These are phyloP conservation scores for Fusarium subglutinans DNA, from an alignment of 2,329 filamentous ascomycete species.

Conservation along the genomic window DNA sequence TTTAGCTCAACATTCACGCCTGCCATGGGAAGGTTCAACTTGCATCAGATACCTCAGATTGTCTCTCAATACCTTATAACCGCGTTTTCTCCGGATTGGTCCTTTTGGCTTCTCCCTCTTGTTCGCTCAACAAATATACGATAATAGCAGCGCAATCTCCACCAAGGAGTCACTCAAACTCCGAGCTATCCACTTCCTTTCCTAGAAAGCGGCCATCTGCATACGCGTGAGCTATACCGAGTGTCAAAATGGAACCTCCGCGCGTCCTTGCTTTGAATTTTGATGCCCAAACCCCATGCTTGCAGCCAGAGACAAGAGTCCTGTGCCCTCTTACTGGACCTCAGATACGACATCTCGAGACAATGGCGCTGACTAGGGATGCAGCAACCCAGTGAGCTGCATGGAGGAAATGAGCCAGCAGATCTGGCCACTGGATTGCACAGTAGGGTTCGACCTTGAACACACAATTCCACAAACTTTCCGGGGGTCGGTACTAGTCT, in stretches of 20 bases:
- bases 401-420: neutral
- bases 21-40: neutral
- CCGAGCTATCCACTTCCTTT: conserved; percentile 14
- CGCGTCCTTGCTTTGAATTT: neutral
- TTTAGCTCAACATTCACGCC: neutral
- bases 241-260: conserved; percentile 5
- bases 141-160: conserved; percentile 12
- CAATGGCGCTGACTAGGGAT: conserved; percentile 22
- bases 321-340: neutral
- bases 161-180: conserved; percentile 8
- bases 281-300: neutral
- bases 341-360: conserved; percentile 6
- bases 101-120: neutral
- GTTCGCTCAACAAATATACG: conserved; percentile 5
- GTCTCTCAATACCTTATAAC: neutral
- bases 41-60: neutral
- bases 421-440: neutral
- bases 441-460: conserved; percentile 15
- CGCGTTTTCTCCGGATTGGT: neutral
- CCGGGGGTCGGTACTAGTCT: conserved; percentile 4
- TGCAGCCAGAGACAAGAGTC: neutral
- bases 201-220: conserved; percentile 14
- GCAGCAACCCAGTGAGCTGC: conserved; percentile 12
- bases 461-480: neutral
- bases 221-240: conserved; percentile 5